Conservation (phyloP, 345 rosid genomes). For the Rhodomyrtus tomentosa region DNA sequence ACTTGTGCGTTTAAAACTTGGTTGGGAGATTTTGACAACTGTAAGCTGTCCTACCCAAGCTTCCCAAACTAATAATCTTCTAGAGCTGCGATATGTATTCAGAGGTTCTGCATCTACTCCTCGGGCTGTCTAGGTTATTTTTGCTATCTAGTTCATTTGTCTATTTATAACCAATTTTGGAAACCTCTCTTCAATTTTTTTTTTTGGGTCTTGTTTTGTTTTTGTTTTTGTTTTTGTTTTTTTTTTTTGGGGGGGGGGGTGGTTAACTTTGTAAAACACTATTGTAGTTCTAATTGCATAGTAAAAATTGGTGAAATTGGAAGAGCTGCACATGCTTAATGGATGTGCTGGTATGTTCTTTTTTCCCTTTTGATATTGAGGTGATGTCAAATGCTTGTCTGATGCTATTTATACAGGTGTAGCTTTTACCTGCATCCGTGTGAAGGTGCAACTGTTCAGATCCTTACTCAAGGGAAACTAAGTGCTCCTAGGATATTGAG, state of each 20-base stretch:
- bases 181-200: not conserved
- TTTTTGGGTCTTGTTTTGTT: too few relatives aligned
- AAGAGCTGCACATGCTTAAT: not conserved
- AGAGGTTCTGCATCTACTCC: not conserved
- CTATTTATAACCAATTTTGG: not conserved
- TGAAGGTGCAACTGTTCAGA: conserved; percentile 80
- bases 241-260: not conserved
- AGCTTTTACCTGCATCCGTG: conserved; percentile 94
- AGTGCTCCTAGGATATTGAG: conserved; percentile 99
- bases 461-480: conserved; percentile 89
- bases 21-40: not conserved
- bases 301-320: not conserved
- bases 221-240: too few relatives aligned
- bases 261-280: not conserved
- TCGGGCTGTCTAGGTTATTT: not conserved
- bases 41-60: not conserved
- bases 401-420: conserved; percentile 44
- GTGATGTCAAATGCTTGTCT: not conserved
- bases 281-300: not conserved
- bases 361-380: not conserved
- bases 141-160: not conserved
- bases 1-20: not conserved
- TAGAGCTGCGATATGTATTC: not conserved
- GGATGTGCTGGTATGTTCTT: not conserved
- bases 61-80: not conserved